These are phyloP conservation scores for Ottelia alismoides DNA, from an alignment of 106 monocot species.

Conservation along the genomic window DNA sequence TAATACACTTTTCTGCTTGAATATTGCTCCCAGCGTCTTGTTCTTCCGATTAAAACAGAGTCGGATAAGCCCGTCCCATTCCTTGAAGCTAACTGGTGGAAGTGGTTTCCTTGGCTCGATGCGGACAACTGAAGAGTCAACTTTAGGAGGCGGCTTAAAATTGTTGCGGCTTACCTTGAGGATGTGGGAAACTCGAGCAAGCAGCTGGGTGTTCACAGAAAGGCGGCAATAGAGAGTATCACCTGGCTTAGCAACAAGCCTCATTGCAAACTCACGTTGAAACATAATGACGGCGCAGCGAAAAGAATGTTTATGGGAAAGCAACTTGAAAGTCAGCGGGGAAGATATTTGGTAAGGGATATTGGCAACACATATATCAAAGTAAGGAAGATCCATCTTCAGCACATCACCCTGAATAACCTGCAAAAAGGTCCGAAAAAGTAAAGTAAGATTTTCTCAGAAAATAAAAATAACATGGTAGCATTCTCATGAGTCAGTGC, in stretches of 20 bases:
- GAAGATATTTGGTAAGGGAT: constrained; percentile 95
- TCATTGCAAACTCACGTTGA: constrained; percentile 2
- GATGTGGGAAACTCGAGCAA: constrained; percentile 52
- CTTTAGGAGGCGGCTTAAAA: constrained; percentile 92
- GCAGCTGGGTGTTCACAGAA: constrained; percentile 1
- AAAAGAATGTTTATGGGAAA: constrained; percentile 58
- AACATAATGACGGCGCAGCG: constrained; percentile 22
- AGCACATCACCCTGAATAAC: constrained; percentile 95
- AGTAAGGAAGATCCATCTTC: constrained; percentile 86
- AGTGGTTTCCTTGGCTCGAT: constrained; percentile 75
- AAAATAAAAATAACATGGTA: too few relatives aligned
- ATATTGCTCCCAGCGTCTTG: constrained; percentile 79
- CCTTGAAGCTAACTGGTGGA: constrained; percentile 79
- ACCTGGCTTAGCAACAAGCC: constrained; percentile 4
- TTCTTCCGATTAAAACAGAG: constrained; percentile 87
- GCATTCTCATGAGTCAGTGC: too few relatives aligned
- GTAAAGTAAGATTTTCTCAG: too few relatives aligned
- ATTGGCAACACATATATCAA: constrained; percentile 94
- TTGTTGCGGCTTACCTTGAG: constrained; percentile 89
- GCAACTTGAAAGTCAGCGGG: constrained; percentile 88
- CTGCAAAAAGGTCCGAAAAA: too few relatives aligned
- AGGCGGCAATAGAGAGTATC: constrained; percentile 1
- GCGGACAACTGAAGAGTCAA: constrained; percentile 90
- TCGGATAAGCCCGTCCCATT: constrained; percentile 88
- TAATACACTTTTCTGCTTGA: constrained; percentile 61